Evolutionary conservation across 1,139 yeast genomes (phyloP).

Genomic region (Debaryomyces psychrophilus): DNA sequence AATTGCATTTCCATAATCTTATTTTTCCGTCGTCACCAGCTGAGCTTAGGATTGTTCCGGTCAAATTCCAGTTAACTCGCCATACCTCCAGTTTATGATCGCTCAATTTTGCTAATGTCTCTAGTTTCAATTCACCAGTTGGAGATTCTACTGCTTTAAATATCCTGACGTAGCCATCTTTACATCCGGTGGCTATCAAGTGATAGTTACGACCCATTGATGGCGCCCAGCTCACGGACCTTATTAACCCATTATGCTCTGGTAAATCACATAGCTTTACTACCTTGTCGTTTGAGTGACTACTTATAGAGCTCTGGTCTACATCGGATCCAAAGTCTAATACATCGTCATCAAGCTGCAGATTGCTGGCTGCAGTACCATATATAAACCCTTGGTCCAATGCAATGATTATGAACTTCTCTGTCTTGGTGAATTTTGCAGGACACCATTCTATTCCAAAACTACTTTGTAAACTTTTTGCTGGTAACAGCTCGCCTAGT

Average conservation of each 20-base stretch:
- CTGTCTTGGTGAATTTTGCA: conserved; percentile 71
- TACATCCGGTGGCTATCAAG: conserved; percentile 90
- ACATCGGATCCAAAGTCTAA: conserved; percentile 14
- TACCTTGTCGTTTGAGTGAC: conserved; percentile 27
- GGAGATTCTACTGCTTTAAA: conserved; percentile 62
- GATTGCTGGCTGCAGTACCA: conserved; percentile 31
- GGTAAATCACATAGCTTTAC: conserved; percentile 50
- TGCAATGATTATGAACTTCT: conserved; percentile 82
- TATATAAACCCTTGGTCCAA: conserved; percentile 85
- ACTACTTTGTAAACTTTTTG: conserved; percentile 81
- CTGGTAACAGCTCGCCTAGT: conserved; percentile 62
- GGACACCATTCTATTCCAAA: conserved; percentile 95
- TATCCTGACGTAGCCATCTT: conserved; percentile 88
- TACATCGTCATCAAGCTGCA: conserved; percentile 11
- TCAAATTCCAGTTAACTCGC: conserved; percentile 92
- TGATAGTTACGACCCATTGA: conserved; percentile 91
- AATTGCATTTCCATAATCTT: conserved; percentile 88
- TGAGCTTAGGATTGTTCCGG: conserved; percentile 89
- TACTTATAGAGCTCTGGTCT: conserved; percentile 15
- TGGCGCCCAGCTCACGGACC: conserved; percentile 97
- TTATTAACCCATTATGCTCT: conserved; percentile 83
- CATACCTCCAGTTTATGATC: conserved; percentile 92
- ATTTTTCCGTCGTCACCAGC: conserved; percentile 96
- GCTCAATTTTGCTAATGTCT: conserved; percentile 45
- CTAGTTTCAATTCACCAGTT: conserved; percentile 39